A percentile compares a stretch with the other conserved stretches of the same genome.
Conservation (phyloP, 225 moss, liverwort and hornwort species). For the Physcomitrellopsis africana region DNA sequence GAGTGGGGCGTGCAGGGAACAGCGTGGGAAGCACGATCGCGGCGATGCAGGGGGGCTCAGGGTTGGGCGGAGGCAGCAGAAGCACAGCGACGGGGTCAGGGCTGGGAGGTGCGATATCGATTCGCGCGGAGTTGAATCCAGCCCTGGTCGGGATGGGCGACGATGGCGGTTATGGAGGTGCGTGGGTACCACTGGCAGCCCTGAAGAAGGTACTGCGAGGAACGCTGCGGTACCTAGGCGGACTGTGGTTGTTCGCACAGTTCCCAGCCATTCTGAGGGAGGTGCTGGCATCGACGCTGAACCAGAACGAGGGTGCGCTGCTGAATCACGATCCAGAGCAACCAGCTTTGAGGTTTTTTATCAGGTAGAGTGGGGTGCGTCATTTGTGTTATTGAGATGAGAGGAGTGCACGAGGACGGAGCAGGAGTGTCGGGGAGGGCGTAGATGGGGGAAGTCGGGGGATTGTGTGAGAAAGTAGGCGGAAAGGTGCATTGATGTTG, state of each 20-base stretch:
- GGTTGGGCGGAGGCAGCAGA: slow-evolving; percentile 41
- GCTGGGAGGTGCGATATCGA: slow-evolving; percentile 47
- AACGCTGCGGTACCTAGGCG: slow-evolving; percentile 88
- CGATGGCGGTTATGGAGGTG: slow-evolving; percentile 99
- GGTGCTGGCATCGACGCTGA: slow-evolving; percentile 74
- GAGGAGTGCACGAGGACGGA: not conserved
- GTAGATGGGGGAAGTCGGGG: too few species aligned
- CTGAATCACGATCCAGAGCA: slow-evolving; percentile 96
- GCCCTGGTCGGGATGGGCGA: slow-evolving; percentile 88
- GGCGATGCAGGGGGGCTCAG: slow-evolving; percentile 33
- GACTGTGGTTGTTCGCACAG: slow-evolving; percentile 98
- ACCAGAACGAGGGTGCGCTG: slow-evolving; percentile 76
- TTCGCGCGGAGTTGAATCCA: slow-evolving; percentile 81
- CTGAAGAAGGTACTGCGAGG: slow-evolving; percentile 94
- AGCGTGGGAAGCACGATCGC: slow-evolving; percentile 27
- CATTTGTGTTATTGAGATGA: not conserved
- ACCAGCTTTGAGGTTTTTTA: slow-evolving; percentile 92
- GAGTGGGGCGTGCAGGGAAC: slow-evolving; percentile 40
- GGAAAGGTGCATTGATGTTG: too few species aligned
- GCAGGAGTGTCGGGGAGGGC: not conserved
- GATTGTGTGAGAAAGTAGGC: too few species aligned
- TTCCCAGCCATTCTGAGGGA: slow-evolving; percentile 87
- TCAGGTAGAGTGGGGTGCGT: slow-evolving; percentile 57
- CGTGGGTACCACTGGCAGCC: slow-evolving; percentile 96
- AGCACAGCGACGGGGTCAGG: slow-evolving; percentile 34